A percentile compares a stretch with the other conserved stretches of the same genome.
Conservation (phyloP, 495 filamentous ascomycete species). For the Tuber umbilicatum region DNA sequence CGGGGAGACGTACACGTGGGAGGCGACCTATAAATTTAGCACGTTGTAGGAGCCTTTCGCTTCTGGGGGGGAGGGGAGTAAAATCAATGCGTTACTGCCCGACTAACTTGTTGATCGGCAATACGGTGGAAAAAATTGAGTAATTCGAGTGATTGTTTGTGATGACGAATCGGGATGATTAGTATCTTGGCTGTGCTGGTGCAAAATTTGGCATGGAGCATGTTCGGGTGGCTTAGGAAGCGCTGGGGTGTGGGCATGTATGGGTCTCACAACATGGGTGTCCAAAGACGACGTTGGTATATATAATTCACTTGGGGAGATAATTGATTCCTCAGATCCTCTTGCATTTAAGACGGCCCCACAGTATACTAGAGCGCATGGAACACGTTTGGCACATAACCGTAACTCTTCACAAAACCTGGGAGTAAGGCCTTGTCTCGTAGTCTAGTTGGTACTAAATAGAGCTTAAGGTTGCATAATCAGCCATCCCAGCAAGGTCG, state of each 20-base stretch:
- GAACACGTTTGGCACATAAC: no score
- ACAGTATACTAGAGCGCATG: no score
- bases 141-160: background rate
- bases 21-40: slow-evolving; percentile 39
- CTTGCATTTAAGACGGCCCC: no score
- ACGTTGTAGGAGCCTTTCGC: slow-evolving; percentile 12
- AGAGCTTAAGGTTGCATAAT: no score
- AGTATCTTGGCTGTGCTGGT: background rate
- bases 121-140: background rate
- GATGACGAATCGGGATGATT: background rate
- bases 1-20: slow-evolving; percentile 42
- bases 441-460: no score
- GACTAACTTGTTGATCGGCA: no score
- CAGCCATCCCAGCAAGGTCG: no score
- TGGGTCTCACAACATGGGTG: background rate
- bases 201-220: background rate
- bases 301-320: no score
- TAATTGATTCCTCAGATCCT: no score
- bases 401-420: no score
- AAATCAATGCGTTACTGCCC: background rate
- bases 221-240: background rate
- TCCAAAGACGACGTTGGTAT: no score
- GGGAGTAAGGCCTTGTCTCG: no score
- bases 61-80: background rate
- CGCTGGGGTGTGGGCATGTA: background rate